Evolutionary conservation across 768 basidiomycete species (phyloP).

Genomic region (Amanita polypyramis): DNA sequence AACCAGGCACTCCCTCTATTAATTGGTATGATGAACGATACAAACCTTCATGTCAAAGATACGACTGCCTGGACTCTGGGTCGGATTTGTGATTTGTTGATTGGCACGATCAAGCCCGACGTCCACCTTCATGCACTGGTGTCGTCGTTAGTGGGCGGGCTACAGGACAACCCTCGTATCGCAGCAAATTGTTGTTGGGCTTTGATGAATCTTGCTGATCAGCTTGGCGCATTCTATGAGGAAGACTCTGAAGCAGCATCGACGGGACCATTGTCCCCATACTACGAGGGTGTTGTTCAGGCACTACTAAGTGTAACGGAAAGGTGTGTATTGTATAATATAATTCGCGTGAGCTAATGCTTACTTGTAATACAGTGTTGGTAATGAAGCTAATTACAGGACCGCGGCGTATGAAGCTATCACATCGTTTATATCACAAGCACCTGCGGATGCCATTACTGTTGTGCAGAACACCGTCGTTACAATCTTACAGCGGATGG

Average conservation of each 20-base stretch:
- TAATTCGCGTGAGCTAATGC: constrained; percentile 9
- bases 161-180: constrained; percentile 76
- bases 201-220: constrained; percentile 90
- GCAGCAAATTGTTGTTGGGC: constrained; percentile 94
- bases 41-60: constrained; percentile 82
- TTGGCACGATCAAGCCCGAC: constrained; percentile 80
- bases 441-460: constrained; percentile 66
- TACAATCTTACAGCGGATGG: constrained; percentile 82
- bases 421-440: constrained; percentile 74
- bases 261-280: constrained; percentile 70
- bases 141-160: constrained; percentile 69
- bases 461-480: constrained; percentile 78
- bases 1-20: constrained; percentile 89
- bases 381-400: constrained; percentile 87
- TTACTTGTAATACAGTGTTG: constrained; percentile 32
- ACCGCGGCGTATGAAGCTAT: constrained; percentile 96
- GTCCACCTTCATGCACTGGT: constrained; percentile 79
- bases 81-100: constrained; percentile 84
- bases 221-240: constrained; percentile 61
- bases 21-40: constrained; percentile 91
- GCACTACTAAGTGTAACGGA: constrained; percentile 83
- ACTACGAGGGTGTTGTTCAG: constrained; percentile 78
- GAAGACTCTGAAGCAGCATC: constrained; percentile 44
- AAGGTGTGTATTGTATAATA: constrained; percentile 38
- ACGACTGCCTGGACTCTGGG: constrained; percentile 98